These are phyloP conservation scores for Setomelanomma holmii DNA, from an alignment of 2,329 filamentous ascomycete genomes.

Conservation along the genomic window DNA sequence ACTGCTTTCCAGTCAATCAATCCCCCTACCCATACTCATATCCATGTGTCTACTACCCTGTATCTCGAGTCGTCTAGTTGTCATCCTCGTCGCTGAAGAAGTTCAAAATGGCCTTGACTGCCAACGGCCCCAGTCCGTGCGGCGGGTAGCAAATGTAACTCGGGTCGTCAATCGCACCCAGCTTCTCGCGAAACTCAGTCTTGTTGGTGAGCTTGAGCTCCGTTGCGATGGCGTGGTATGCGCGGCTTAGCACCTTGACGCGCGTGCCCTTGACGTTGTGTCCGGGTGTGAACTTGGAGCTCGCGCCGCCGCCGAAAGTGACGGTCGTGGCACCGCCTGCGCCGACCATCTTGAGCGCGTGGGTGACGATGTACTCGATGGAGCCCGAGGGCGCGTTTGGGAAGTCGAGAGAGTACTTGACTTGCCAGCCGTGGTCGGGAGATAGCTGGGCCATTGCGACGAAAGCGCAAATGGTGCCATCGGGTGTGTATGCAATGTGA, in stretches of 20 bases:
- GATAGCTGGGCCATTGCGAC: conserved; percentile 84
- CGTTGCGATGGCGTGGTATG: conserved; percentile 81
- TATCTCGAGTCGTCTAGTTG: conserved; percentile 20
- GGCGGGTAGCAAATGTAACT: conserved; percentile 91
- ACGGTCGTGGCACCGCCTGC: conserved; percentile 69
- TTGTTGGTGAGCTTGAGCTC: conserved; percentile 84
- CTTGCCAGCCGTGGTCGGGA: conserved; percentile 85
- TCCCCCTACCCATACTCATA: conserved; percentile 6
- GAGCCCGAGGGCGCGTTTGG: conserved; percentile 83
- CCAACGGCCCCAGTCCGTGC: conserved; percentile 81
- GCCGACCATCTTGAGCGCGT: conserved; percentile 69
- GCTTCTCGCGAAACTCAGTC: conserved; percentile 88
- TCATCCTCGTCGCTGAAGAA: conserved; percentile 79
- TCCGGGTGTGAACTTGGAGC: conserved; percentile 75
- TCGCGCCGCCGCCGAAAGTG: conserved; percentile 88
- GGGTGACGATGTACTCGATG: conserved; percentile 82
- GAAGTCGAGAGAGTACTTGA: conserved; percentile 97
- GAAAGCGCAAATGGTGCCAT: conserved; percentile 75
- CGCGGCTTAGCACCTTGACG: conserved; percentile 80
- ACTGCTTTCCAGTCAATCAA: conserved; percentile 1
- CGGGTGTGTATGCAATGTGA: conserved; percentile 77
- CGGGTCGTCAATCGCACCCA: conserved; percentile 82
- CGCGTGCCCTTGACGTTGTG: conserved; percentile 82
- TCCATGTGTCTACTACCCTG: conserved; percentile 9
- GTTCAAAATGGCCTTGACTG: conserved; percentile 83